These are phyloP conservation scores for Blakeslea trispora DNA, from an alignment of 371 early-diverging fungal species.

Conservation along the genomic window DNA sequence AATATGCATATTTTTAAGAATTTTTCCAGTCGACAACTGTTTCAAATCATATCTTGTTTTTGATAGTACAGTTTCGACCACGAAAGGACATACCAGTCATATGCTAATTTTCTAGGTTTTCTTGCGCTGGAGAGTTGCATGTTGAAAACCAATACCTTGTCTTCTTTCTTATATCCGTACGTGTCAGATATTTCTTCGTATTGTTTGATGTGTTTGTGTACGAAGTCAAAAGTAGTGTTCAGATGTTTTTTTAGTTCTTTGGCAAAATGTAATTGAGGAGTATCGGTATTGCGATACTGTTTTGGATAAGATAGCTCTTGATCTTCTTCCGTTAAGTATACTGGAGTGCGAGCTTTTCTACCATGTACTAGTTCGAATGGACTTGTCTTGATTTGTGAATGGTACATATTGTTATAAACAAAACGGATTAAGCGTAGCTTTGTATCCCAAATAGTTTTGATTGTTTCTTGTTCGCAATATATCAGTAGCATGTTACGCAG, in stretches of 20 bases:
- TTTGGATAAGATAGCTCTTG: background rate
- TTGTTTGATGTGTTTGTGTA: background rate
- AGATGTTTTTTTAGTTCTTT: background rate
- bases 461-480: background rate
- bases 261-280: background rate
- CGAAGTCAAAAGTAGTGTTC: background rate
- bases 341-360: background rate
- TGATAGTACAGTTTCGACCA: too few species aligned
- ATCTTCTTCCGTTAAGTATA: background rate
- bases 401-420: constrained; percentile 1
- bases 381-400: background rate
- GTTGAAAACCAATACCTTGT: background rate
- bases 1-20: too few species aligned
- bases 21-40: too few species aligned
- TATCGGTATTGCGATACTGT: background rate
- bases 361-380: constrained; percentile 8
- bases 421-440: background rate
- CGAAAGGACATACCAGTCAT: background rate
- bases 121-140: background rate
- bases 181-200: background rate
- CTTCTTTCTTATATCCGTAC: background rate
- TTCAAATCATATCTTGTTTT: too few species aligned
- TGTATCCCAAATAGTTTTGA: background rate
- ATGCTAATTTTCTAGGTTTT: background rate
- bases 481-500: background rate